phyloP scores from a whole-genome alignment of 2,329 filamentous ascomycete species.

The Sporothrix variecibatus region DNA sequence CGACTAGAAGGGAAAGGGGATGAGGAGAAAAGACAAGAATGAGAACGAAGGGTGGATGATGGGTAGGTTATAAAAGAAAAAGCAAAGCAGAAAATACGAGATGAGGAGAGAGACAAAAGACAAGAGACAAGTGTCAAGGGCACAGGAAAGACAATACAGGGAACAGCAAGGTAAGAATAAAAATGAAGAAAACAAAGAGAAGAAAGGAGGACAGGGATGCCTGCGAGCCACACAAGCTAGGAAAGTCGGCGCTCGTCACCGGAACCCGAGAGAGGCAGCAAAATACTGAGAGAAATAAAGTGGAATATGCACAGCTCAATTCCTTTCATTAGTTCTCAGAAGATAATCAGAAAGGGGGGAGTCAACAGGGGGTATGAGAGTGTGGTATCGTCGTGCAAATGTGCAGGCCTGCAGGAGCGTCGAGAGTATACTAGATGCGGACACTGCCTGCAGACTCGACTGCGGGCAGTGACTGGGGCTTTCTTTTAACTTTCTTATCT shows the following conservation, averaged over 20 bases:
- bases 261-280: conserved; percentile 12
- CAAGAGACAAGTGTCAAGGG: not conserved
- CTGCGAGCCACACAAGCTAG: not conserved
- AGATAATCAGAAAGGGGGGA: not conserved
- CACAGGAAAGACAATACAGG: not conserved
- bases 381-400: not conserved
- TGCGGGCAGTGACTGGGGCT: not conserved
- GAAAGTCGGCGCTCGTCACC: not conserved
- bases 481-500: not conserved
- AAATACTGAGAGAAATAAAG: not conserved
- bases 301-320: not conserved
- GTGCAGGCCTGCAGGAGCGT: not conserved
- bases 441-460: not conserved
- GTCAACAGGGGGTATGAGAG: not conserved
- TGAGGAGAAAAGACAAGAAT: not conserved
- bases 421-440: not conserved
- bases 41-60: not conserved
- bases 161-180: not conserved
- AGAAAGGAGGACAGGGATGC: not conserved
- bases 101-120: not conserved
- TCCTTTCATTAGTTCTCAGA: conserved; percentile 9
- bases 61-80: not conserved
- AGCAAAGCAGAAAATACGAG: not conserved
- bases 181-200: not conserved
- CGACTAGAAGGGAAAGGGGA: conserved; percentile 1